Base-by-base conservation (phyloP, 768 basidiomycete genomes). In the Dacryopinax spathularia region DNA sequence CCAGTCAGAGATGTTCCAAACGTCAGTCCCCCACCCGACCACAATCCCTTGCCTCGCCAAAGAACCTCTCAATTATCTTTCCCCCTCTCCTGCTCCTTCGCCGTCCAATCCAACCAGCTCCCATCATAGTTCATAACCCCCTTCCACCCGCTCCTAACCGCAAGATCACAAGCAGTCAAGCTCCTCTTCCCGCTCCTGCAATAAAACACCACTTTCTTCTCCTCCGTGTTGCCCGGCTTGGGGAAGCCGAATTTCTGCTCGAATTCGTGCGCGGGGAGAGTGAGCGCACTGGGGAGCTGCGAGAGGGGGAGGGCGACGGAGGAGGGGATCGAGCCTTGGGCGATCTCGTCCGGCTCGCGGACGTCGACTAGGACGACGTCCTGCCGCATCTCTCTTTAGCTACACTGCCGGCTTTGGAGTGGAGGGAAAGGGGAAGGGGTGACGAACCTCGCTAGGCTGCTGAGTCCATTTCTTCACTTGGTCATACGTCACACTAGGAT, bases 251-350 rank as follows among this genome's bases (percentile, higher is more conserved):
- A 81, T 65, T 80, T 82, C 34, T 78, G 75, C 60, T 77, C 77
- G 76, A 91, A 92, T 15, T 76, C 77, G 18, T 76, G 76, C n/a
- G 77, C 70, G 16, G 72, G 71, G 36, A 89, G 72, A 67, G 83
- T 78, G 29, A 97, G 73, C 16, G 89, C 82, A 36, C 79, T 81
- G 33, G 82, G 77, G 37, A 97, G 80, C n/a, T 80, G 80, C 6
- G 88, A 86, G 36, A 97, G 81, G 3, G 94, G 93, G 20, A 97
- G 74, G 73, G 92, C 90, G 70, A 96, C 90, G 18, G 91, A 82
- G 25, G 91, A 91, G 5, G 94, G 94, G 66, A 97, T 95, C 72
- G 87, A 87, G 13, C 94, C 94, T 71, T 91, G 89, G 15, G 88
- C 81, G 43, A 92, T 89, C 72, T 96, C 94, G 67, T 90, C 84